phyloP scores from a whole-genome alignment of 2,329 filamentous ascomycete genomes.

The Alternaria brassicae region DNA sequence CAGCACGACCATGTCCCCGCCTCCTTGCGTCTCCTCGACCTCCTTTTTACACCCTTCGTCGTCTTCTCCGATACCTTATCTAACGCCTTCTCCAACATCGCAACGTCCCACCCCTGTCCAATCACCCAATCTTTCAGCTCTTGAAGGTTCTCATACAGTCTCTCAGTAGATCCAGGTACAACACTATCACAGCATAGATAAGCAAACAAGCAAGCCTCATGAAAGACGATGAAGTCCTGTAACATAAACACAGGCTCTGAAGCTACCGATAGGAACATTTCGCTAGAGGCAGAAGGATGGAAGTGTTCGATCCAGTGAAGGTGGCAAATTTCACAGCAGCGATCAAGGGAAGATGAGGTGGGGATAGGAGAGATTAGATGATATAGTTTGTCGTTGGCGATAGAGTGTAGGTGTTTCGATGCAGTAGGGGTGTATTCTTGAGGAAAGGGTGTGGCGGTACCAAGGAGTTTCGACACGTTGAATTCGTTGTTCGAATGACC shows the following conservation, averaged over 20 bases:
- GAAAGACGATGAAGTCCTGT: background rate
- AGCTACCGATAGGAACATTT: background rate
- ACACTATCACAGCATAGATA: background rate
- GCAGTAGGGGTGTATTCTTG: background rate
- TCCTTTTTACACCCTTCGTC: background rate
- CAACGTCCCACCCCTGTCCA: background rate
- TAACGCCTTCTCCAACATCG: background rate
- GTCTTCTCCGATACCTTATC: background rate
- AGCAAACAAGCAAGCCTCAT: background rate
- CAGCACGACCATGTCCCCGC: background rate
- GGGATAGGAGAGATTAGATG: background rate
- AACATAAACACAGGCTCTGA: background rate
- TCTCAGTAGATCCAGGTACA: background rate
- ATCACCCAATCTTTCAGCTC: background rate
- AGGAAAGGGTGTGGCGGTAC: background rate
- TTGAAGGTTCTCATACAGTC: background rate
- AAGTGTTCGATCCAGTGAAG: background rate
- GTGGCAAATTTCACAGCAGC: background rate
- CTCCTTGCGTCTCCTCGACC: background rate
- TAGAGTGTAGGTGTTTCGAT: background rate
- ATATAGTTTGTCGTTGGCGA: background rate
- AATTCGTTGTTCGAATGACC: background rate
- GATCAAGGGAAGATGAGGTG: background rate
- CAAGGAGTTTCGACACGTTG: background rate
- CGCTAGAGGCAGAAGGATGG: too few species aligned